Evolutionary conservation across 2,329 filamentous ascomycete species (phyloP).

Genomic region (Aulographum hederae): DNA sequence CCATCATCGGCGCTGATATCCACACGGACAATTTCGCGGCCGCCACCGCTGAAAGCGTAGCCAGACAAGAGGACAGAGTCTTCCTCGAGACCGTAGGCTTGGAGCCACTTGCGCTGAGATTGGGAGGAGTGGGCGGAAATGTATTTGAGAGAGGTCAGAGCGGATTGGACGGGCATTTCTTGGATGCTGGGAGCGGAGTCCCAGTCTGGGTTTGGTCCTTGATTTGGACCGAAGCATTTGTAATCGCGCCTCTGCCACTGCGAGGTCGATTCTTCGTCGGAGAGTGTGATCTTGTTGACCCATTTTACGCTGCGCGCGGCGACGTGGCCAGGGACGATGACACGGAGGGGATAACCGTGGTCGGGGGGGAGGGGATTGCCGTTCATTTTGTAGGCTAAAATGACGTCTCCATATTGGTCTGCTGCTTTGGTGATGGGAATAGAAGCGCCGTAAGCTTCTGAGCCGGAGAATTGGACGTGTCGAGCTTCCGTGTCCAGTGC

Average conservation of each 20-base stretch:
- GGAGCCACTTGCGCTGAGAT: no score
- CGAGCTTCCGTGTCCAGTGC: conserved; percentile 14
- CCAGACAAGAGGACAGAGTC: conserved; percentile 28
- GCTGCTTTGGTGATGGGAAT: conserved; percentile 41
- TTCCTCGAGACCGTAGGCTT: no score
- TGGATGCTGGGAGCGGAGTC: neutral
- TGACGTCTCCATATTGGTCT: conserved; percentile 29
- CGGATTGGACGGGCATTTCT: neutral
- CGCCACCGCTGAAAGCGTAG: conserved; percentile 31
- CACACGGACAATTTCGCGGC: conserved; percentile 29
- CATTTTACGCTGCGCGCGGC: conserved; percentile 25
- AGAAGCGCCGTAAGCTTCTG: conserved; percentile 37
- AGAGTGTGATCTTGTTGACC: conserved; percentile 40
- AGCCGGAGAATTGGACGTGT: conserved; percentile 23
- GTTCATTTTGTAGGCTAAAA: conserved; percentile 37
- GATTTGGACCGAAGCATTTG: conserved; percentile 1
- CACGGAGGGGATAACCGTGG: conserved; percentile 23
- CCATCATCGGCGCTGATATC: conserved; percentile 31
- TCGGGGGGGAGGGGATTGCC: conserved; percentile 20
- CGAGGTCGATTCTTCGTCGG: conserved; percentile 42
- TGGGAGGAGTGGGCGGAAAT: neutral
- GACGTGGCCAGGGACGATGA: conserved; percentile 23
- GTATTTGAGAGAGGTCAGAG: neutral
- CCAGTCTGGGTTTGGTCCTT: neutral
- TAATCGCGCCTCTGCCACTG: conserved; percentile 1